Base-by-base conservation (phyloP, 2,329 filamentous ascomycete genomes). In the Neoscytalidium dimidiatum region DNA sequence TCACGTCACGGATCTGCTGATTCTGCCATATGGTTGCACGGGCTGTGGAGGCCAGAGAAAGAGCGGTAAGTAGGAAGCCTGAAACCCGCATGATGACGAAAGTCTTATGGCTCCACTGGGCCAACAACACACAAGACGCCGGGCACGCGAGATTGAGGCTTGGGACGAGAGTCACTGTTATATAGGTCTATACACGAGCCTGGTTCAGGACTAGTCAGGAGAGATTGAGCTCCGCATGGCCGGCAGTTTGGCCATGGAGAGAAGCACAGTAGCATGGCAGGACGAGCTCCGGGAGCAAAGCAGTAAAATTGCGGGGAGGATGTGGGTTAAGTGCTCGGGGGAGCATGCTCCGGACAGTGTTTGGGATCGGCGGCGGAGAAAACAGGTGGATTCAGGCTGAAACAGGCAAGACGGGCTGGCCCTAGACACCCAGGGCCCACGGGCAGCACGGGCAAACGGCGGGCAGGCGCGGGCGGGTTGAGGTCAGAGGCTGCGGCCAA, bases 11-110 rank as follows among this genome's bases (percentile, higher is more conserved):
- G 1, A 74, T 68, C 64, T 80, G 79, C 9, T 78, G 79, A 67
- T 82, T 82, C 65, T 82, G 73, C 33, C 80, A 68, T 61, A 82
- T 81, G 1, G 75, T 79, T 13, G 77, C 77, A 21, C 72, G 70
- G 58, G 71, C 69, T 64, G 66, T 68, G 61, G 69, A 64, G 28
- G 66, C 67, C 31, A 72, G 38, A 57, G 35, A 41, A 38, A 46
- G 21, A 67, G 56, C 23, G 19, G 21, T 17, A 63, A 64, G 21
- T 62, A 51, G 29, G 56, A 60, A 17, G 56, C 38, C 46, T 46
- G 56, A 33, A 31, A 60, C n/a, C 9, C 26, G 60, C 44, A 62
- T 62, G 60, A 23, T 21, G 49, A 13, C 56, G 56, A 46, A 8
- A 35, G 9, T 17, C n/a, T 21, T 33, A 29, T 26, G 19, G 4